A percentile compares a stretch with the other conserved stretches of the same genome.
Evolutionary conservation across 2,329 filamentous ascomycete genomes (phyloP).

Genomic region (Neophaeococcomyces aloes): DNA sequence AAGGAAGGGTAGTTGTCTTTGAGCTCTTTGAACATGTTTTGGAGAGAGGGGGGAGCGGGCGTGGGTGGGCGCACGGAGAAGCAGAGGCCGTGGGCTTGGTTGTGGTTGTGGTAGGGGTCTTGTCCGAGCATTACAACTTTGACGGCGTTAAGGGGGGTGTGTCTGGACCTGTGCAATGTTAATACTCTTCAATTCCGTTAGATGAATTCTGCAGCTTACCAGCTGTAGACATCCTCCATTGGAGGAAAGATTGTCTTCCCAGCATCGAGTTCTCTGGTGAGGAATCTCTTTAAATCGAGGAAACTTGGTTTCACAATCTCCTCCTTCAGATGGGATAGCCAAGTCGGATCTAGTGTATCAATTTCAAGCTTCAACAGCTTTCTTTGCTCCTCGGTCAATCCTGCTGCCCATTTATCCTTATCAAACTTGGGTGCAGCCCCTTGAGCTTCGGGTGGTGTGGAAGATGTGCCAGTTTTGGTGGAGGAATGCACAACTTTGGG

Average conservation of each 20-base stretch:
- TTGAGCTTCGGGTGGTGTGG: slow-evolving; percentile 18
- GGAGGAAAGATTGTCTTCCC: slow-evolving; percentile 81
- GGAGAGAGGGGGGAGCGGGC: slow-evolving; percentile 74
- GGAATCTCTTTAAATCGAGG: slow-evolving; percentile 74
- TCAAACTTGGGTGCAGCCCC: slow-evolving; percentile 52
- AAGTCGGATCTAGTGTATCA: slow-evolving; percentile 80
- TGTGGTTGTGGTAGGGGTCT: slow-evolving; percentile 91
- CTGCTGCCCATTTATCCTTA: slow-evolving; percentile 80
- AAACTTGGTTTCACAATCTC: slow-evolving; percentile 72
- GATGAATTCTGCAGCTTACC: slow-evolving; percentile 45
- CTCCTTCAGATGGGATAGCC: slow-evolving; percentile 80
- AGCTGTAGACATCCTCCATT: slow-evolving; percentile 81
- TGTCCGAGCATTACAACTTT: slow-evolving; percentile 92
- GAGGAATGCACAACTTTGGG: slow-evolving; percentile 44
- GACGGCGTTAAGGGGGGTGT: slow-evolving; percentile 78
- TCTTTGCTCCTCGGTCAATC: slow-evolving; percentile 70
- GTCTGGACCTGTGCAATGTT: slow-evolving; percentile 60
- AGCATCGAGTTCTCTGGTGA: slow-evolving; percentile 63
- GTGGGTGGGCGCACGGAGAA: slow-evolving; percentile 91
- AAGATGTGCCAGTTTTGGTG: slow-evolving; percentile 23
- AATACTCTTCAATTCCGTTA: background rate
- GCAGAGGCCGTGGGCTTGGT: slow-evolving; percentile 90
- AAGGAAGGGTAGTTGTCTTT: slow-evolving; percentile 82
- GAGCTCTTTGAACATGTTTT: slow-evolving; percentile 86
- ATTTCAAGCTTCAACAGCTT: slow-evolving; percentile 80